These are phyloP conservation scores for Volvariella volvacea DNA, from an alignment of 1,284 basidiomycete genomes.

Conservation along the genomic window DNA sequence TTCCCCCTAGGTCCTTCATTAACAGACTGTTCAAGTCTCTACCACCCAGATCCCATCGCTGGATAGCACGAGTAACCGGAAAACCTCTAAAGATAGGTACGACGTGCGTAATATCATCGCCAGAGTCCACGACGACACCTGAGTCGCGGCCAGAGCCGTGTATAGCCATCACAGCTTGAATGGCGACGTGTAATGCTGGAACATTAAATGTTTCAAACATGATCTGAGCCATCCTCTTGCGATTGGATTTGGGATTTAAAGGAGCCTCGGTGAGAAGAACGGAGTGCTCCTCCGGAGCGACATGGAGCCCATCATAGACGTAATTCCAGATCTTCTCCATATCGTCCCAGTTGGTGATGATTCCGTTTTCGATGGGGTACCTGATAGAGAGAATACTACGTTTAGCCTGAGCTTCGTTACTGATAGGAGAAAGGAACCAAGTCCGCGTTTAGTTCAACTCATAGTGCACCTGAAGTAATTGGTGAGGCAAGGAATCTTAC, in stretches of 20 bases:
- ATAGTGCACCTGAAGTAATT: no score
- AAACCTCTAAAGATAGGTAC: constrained; percentile 98
- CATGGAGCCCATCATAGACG: constrained; percentile 93
- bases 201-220: constrained; percentile 99
- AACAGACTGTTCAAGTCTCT: constrained; percentile 97
- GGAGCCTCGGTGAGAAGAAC: constrained; percentile 98
- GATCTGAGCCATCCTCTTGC: constrained; percentile 93
- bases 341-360: constrained; percentile 98
- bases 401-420: constrained; percentile 91
- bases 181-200: constrained; percentile 93
- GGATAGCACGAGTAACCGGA: constrained; percentile 90
- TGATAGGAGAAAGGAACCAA: no score
- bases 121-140: constrained; percentile 97
- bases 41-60: constrained; percentile 93
- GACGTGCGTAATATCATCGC: constrained; percentile 98
- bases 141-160: constrained; percentile 97
- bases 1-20: constrained; percentile 97
- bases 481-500: no score
- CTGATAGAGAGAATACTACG: constrained; percentile 94
- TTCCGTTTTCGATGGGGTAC: constrained; percentile 99
- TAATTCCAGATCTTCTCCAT: constrained; percentile 99
- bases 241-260: constrained; percentile 95
- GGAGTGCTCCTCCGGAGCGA: no score
- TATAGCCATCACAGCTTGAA: constrained; percentile 96
- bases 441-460: no score